Percentiles rank a stretch among this genome's conserved stretches.
These are phyloP conservation scores for Sugiyamaella xylanicola DNA, from an alignment of 1,139 yeast species.

Conservation along the genomic window DNA sequence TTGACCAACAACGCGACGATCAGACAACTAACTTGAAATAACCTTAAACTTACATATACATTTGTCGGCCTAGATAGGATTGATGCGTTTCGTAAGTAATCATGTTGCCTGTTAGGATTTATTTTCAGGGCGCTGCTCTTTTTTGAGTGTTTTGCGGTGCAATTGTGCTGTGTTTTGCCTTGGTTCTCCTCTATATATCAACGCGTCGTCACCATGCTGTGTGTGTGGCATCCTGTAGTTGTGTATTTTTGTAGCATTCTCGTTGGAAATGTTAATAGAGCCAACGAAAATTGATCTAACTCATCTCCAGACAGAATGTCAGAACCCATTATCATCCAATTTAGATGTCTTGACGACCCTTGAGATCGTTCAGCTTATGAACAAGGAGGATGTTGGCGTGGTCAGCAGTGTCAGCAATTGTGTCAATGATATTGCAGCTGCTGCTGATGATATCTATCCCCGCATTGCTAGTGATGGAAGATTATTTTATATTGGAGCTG, in stretches of 20 bases:
- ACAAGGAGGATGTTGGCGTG: conserved; percentile 34
- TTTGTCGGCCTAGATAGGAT: conserved; percentile 9
- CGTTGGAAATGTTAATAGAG: not conserved
- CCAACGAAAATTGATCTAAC: conserved; percentile 23
- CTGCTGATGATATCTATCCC: conserved; percentile 37
- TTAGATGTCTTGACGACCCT: conserved; percentile 30
- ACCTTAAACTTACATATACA: conserved; percentile 12
- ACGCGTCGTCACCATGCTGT: conserved; percentile 2
- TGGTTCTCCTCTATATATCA: not conserved
- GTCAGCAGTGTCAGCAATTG: conserved; percentile 29
- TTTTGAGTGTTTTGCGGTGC: not conserved
- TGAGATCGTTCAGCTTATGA: conserved; percentile 34
- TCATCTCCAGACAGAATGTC: conserved; percentile 33
- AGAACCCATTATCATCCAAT: conserved; percentile 30
- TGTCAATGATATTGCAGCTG: conserved; percentile 31
- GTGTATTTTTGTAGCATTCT: not conserved
- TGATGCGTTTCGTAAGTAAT: conserved; percentile 19
- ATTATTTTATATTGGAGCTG: conserved; percentile 40
- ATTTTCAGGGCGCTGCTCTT: not conserved
- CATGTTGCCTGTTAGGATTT: not conserved
- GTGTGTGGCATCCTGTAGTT: not conserved
- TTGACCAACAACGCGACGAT: conserved; percentile 2
- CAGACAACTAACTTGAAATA: conserved; percentile 10
- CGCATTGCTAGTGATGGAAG: conserved; percentile 36
- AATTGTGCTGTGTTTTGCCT: not conserved